phyloP scores from a whole-genome alignment of 306 rosid species.

The Fragaria iinumae region DNA sequence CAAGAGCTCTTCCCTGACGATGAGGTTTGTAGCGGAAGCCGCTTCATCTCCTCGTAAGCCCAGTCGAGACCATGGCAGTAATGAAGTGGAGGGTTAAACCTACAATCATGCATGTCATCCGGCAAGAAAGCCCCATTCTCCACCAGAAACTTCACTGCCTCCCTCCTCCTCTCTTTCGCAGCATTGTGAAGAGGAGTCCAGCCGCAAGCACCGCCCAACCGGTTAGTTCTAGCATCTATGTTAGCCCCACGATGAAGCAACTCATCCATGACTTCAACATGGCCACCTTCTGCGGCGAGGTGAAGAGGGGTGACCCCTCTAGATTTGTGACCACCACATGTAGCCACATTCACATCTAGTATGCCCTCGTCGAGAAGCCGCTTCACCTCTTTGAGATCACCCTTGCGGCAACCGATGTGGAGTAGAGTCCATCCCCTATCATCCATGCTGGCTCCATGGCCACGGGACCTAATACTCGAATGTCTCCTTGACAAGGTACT shows the following conservation, averaged over 20 bases:
- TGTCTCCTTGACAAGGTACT: conserved; percentile 50
- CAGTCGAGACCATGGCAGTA: conserved; percentile 93
- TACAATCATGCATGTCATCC: conserved; percentile 73
- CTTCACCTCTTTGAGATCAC: conserved; percentile 68
- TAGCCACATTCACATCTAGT: conserved; percentile 67
- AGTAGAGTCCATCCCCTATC: conserved; percentile 87
- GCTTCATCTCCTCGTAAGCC: conserved; percentile 97
- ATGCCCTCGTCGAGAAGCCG: conserved; percentile 77
- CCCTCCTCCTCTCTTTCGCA: conserved; percentile 87
- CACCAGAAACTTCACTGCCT: conserved; percentile 69
- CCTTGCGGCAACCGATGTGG: conserved; percentile 72
- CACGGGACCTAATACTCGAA: conserved; percentile 37
- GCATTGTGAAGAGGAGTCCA: conserved; percentile 98
- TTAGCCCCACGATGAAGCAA: conserved; percentile 90
- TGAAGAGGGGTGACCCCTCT: conserved; percentile 92
- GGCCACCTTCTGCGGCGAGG: conserved; percentile 98
- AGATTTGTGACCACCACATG: conserved; percentile 82
- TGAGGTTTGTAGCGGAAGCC: conserved; percentile 45
- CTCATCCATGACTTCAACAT: conserved; percentile 82
- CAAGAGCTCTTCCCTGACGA: conserved; percentile 53
- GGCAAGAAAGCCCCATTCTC: conserved; percentile 96
- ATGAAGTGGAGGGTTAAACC: conserved; percentile 93
- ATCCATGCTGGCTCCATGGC: conserved; percentile 37
- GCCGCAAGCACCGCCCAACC: conserved; percentile 67
- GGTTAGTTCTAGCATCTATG: conserved; percentile 82